Conservation (phyloP, 2,329 filamentous ascomycete species). For the Pleoardoris graminearum region DNA sequence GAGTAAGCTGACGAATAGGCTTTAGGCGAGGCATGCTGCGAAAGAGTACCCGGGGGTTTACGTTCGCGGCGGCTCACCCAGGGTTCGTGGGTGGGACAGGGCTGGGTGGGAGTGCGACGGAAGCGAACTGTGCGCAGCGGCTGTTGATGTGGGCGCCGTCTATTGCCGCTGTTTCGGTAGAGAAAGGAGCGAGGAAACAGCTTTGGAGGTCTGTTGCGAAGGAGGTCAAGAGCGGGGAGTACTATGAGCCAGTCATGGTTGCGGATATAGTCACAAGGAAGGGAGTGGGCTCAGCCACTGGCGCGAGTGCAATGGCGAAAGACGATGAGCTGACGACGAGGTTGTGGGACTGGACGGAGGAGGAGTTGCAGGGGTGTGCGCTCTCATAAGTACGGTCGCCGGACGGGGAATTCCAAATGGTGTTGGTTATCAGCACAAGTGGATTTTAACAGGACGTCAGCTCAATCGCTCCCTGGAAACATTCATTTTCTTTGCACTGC, state of each 20-base stretch:
- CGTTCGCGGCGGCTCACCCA: slow-evolving; percentile 47
- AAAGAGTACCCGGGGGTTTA: slow-evolving; percentile 47
- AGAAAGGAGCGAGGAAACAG: slow-evolving; percentile 15
- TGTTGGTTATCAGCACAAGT: too few relatives aligned
- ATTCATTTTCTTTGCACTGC: too few relatives aligned
- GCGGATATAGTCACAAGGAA: neutral
- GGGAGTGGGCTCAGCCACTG: neutral
- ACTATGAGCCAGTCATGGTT: slow-evolving; percentile 12
- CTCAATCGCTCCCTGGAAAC: too few relatives aligned
- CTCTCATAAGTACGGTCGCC: neutral
- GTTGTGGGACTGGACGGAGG: slow-evolving; percentile 16
- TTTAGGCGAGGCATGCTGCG: slow-evolving; percentile 47
- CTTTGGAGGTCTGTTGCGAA: slow-evolving; percentile 14
- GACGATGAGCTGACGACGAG: slow-evolving; percentile 11
- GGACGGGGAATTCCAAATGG: too few relatives aligned
- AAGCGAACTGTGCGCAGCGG: neutral
- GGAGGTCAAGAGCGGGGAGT: slow-evolving; percentile 10
- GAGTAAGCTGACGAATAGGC: slow-evolving; percentile 52
- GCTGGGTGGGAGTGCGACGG: slow-evolving; percentile 6
- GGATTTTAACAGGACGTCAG: too few relatives aligned
- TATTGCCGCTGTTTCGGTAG: slow-evolving; percentile 1
- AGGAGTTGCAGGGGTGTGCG: slow-evolving; percentile 1
- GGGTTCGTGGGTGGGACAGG: slow-evolving; percentile 46
- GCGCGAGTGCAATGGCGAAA: neutral
- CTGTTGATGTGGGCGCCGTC: neutral